These are phyloP conservation scores for Hymenoscyphus fructigenus DNA, from an alignment of 2,329 filamentous ascomycete species.

Conservation along the genomic window DNA sequence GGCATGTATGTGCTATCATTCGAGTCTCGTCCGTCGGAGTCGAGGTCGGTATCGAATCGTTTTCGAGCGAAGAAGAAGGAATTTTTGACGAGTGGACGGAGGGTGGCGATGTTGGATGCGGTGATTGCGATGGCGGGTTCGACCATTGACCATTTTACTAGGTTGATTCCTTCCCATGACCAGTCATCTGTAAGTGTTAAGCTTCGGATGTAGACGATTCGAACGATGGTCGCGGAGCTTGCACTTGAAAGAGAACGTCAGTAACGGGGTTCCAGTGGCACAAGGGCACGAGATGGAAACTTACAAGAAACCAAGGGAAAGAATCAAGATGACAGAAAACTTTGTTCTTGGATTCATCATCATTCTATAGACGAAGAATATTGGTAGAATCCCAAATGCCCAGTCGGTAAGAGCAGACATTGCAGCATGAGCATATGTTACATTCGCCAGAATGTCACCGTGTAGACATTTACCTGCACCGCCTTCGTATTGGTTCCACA, in stretches of 20 bases:
- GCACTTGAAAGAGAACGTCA: slow-evolving; percentile 32
- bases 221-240: slow-evolving; percentile 44
- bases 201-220: slow-evolving; percentile 43
- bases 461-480: slow-evolving; percentile 36
- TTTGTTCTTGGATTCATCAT: slow-evolving; percentile 34
- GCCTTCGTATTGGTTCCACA: slow-evolving; percentile 38
- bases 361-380: slow-evolving; percentile 34
- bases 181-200: slow-evolving; percentile 40
- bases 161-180: slow-evolving; percentile 43
- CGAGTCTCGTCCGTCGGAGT: slow-evolving; percentile 18
- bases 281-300: slow-evolving; percentile 19
- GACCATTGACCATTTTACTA: slow-evolving; percentile 46
- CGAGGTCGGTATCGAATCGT: slow-evolving; percentile 19
- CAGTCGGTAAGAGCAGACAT: slow-evolving; percentile 34
- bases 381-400: slow-evolving; percentile 34
- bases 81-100: slow-evolving; percentile 38
- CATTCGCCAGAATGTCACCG: slow-evolving; percentile 23
- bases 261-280: background rate
- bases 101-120: slow-evolving; percentile 42
- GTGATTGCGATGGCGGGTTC: slow-evolving; percentile 44
- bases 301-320: slow-evolving; percentile 42
- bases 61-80: slow-evolving; percentile 28
- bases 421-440: slow-evolving; percentile 37
- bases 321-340: slow-evolving; percentile 37
- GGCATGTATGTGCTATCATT: slow-evolving; percentile 6